These are phyloP conservation scores for Anastatica hierochuntica DNA, from an alignment of 345 rosid species.

Conservation along the genomic window DNA sequence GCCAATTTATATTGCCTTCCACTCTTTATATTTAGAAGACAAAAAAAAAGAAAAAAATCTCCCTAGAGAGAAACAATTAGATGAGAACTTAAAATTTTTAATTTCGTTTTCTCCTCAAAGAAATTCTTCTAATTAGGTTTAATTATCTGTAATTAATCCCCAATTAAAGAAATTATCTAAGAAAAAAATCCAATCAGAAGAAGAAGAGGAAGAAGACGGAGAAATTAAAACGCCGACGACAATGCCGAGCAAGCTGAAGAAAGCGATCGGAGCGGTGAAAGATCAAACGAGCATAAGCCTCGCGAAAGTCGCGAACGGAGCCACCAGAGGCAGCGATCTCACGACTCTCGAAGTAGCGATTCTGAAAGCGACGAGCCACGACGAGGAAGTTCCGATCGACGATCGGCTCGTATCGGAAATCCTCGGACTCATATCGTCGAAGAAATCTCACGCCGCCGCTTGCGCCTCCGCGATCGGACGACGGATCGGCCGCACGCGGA, in stretches of 20 bases:
- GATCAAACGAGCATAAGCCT: conserved; percentile 88
- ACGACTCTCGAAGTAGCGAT: conserved; percentile 49
- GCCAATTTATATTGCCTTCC: too few species aligned
- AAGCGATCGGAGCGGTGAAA: conserved; percentile 79
- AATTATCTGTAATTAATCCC: neutral
- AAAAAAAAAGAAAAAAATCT: too few species aligned
- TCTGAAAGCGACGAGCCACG: conserved; percentile 78
- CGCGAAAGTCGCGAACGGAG: conserved; percentile 59
- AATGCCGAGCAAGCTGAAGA: conserved; percentile 86
- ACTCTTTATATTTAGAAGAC: too few species aligned
- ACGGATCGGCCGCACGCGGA: conserved; percentile 58
- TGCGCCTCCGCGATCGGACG: conserved; percentile 55
- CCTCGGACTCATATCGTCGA: conserved; percentile 42
- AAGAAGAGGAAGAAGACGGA: neutral
- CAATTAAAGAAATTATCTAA: neutral
- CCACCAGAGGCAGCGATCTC: conserved; percentile 25
- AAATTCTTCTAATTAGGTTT: neutral
- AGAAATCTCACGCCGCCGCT: conserved; percentile 41
- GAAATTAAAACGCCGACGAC: neutral
- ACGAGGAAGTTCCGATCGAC: conserved; percentile 52
- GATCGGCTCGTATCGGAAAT: conserved; percentile 48
- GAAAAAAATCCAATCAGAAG: neutral
- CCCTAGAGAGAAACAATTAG: too few species aligned
- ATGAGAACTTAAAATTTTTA: too few species aligned
- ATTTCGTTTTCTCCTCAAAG: too few species aligned